Percentiles rank a stretch among this genome's conserved stretches.
These are phyloP conservation scores for Ogataea methylovora DNA, from an alignment of 805 yeast genomes.

Conservation along the genomic window DNA sequence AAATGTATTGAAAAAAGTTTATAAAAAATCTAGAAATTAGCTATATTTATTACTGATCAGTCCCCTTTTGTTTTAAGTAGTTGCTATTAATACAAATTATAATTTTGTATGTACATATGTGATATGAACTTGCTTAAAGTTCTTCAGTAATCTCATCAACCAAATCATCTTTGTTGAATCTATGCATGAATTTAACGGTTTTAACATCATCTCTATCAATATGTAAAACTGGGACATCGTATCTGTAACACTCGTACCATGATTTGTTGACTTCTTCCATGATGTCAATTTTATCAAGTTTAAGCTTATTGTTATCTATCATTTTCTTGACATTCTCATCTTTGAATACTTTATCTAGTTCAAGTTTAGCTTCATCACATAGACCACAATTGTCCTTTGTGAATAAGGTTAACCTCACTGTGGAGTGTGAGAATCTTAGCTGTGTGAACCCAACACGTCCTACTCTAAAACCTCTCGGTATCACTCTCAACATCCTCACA, in stretches of 20 bases:
- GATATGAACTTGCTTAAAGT: conserved; percentile 7
- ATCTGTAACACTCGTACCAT: conserved; percentile 67
- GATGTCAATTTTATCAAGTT: conserved; percentile 46
- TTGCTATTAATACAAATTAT: too few species aligned
- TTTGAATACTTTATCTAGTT: conserved; percentile 35
- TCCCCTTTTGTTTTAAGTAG: too few species aligned
- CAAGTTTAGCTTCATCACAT: conserved; percentile 56
- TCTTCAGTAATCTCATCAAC: conserved; percentile 40
- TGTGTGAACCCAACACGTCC: too few species aligned
- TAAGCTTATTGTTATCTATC: conserved; percentile 21
- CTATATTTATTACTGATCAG: too few species aligned
- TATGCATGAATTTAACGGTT: conserved; percentile 61
- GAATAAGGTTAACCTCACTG: conserved; percentile 44
- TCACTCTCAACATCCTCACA: too few species aligned
- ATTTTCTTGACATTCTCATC: conserved; percentile 10
- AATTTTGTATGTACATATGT: not conserved
- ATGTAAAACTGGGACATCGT: conserved; percentile 75
- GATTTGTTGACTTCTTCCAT: conserved; percentile 47
- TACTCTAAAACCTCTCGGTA: too few species aligned
- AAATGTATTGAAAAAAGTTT: too few species aligned
- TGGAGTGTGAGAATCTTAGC: too few species aligned
- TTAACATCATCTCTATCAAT: conserved; percentile 42
- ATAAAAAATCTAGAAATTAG: too few species aligned
- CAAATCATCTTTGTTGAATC: conserved; percentile 47
- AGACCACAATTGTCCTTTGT: conserved; percentile 64